These are phyloP conservation scores for Solanum rostratum DNA, from an alignment of 257 asterid genomes.

Conservation along the genomic window DNA sequence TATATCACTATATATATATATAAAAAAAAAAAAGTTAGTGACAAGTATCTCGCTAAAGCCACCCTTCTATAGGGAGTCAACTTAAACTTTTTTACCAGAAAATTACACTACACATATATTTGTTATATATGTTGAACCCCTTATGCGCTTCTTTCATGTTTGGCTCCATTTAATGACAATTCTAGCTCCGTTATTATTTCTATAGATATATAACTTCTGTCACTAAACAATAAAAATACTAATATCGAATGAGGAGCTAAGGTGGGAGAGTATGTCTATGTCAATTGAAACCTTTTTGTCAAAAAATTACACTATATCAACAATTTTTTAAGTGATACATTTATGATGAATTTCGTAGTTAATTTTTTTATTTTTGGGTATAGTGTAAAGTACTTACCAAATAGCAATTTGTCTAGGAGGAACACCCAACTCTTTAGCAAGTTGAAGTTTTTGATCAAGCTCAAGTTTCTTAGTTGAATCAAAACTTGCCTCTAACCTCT, in stretches of 20 bases:
- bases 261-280: background rate
- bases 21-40: background rate
- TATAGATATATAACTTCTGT: background rate
- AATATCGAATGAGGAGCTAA: background rate
- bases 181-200: accelerated
- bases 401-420: constrained; percentile 84
- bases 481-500: constrained; percentile 66
- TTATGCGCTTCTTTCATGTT: background rate
- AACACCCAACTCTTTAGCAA: constrained; percentile 61
- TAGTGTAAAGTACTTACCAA: constrained; percentile 25
- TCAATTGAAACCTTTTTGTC: no score
- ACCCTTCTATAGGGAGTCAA: background rate
- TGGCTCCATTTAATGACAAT: background rate
- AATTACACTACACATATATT: background rate
- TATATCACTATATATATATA: background rate
- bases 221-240: background rate
- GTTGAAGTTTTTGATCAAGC: constrained; percentile 60
- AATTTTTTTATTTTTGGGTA: background rate
- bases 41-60: background rate
- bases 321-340: background rate
- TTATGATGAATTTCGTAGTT: background rate
- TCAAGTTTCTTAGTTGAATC: constrained; percentile 64
- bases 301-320: no score
- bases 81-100: background rate
- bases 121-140: background rate